A percentile compares a stretch with the other conserved stretches of the same genome.
Conservation (phyloP, 164 flowering plant genomes). For the Magnolia changhungtana region DNA sequence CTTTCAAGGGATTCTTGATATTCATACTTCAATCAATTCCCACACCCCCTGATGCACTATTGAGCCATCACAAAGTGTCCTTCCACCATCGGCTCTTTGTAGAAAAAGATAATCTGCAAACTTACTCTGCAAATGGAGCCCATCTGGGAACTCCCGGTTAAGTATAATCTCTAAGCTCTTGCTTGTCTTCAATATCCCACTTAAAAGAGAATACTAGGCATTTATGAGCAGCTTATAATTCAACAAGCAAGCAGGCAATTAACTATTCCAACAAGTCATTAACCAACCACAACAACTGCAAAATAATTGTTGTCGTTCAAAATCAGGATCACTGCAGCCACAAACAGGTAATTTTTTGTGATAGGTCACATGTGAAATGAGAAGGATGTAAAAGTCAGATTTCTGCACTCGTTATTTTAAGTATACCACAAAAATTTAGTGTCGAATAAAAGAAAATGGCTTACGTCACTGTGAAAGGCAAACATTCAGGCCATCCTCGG, state of each 20-base stretch:
- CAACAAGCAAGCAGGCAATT: not conserved
- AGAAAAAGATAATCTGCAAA: too few relatives aligned
- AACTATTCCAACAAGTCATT: not conserved
- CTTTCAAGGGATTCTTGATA: too few relatives aligned
- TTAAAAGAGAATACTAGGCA: too few relatives aligned
- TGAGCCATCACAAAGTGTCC: too few relatives aligned
- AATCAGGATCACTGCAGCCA: not conserved
- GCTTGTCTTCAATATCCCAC: too few relatives aligned
- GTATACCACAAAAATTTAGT: not conserved
- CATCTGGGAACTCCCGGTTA: too few relatives aligned
- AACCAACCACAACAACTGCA: not conserved
- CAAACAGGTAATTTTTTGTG: too few relatives aligned
- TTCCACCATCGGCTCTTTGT: too few relatives aligned
- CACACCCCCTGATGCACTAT: too few relatives aligned
- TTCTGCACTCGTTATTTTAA: not conserved
- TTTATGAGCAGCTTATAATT: too few relatives aligned
- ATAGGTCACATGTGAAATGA: not conserved
- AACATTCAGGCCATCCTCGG: conserved; percentile 27
- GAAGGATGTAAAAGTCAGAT: not conserved
- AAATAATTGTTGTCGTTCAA: not conserved
- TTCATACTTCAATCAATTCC: too few relatives aligned
- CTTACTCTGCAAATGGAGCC: too few relatives aligned
- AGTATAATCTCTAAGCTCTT: not conserved
- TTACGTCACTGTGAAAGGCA: conserved; percentile 50
- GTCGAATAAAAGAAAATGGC: conserved; percentile 12